A percentile compares a stretch with the other conserved stretches of the same genome.
Conservation (phyloP, 257 asterid genomes). For the Catharanthus roseus region DNA sequence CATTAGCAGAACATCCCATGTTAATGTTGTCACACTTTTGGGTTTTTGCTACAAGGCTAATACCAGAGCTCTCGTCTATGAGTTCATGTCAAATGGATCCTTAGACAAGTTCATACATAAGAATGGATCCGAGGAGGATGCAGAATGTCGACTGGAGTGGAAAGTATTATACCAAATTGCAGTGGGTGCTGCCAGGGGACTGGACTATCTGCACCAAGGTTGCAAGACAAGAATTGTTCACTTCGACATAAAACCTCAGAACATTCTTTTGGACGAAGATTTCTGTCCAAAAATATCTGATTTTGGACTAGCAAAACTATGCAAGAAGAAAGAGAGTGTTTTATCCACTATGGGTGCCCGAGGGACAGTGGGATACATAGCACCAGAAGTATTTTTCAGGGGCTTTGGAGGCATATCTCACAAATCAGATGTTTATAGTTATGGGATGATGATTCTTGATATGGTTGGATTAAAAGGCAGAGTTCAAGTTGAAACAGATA, state of each 20-base stretch:
- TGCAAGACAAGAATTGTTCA: constrained; percentile 64
- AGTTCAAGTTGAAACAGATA: constrained; percentile 15
- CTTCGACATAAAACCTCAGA: constrained; percentile 67
- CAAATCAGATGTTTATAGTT: constrained; percentile 31
- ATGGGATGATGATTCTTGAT: constrained; percentile 34
- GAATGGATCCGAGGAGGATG: constrained; percentile 10
- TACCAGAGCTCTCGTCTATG: constrained; percentile 5
- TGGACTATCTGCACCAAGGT: constrained; percentile 62
- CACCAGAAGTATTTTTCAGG: constrained; percentile 25
- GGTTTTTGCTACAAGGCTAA: constrained; percentile 5
- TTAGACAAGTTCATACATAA: constrained; percentile 47
- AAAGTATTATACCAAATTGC: constrained; percentile 38
- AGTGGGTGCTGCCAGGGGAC: constrained; percentile 50
- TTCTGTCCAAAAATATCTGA: constrained; percentile 33
- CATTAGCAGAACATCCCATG: constrained; percentile 13
- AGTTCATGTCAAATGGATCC: constrained; percentile 54
- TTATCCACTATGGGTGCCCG: constrained; percentile 21
- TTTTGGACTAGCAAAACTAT: constrained; percentile 30
- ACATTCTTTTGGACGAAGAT: constrained; percentile 50
- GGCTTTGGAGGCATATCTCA: constrained; percentile 24
- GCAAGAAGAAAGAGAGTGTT: constrained; percentile 15
- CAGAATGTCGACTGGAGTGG: constrained; percentile 37
- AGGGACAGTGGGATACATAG: constrained; percentile 31
- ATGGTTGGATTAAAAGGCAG: constrained; percentile 36
- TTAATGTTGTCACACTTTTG: constrained; percentile 7